phyloP scores from a whole-genome alignment of 371 early-diverging fungal genomes.

The Choanephora cucurbitarum region DNA sequence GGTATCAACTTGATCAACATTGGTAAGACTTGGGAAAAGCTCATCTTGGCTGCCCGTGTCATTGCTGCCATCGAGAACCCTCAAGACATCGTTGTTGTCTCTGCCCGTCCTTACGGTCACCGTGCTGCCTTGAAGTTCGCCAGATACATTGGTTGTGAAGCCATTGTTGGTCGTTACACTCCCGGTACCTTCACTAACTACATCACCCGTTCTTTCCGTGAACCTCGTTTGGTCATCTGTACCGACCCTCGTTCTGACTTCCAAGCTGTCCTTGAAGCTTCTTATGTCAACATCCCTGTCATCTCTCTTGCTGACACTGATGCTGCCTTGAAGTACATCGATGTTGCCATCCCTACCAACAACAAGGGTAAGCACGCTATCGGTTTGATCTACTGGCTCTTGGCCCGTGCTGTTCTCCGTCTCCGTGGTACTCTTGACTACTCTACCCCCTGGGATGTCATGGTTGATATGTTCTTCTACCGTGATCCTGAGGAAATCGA shows the following conservation, averaged over 20 bases:
- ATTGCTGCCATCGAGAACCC: conserved; percentile 98
- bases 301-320: conserved; percentile 99
- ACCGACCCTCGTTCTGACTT: conserved; percentile 99
- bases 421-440: conserved; percentile 94
- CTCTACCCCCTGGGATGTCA: conserved; percentile 86
- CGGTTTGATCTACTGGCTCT: conserved; percentile 96
- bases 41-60: conserved; percentile 97
- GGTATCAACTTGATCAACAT: conserved; percentile 96
- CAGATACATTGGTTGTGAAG: conserved; percentile 95
- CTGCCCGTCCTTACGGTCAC: conserved; percentile 98
- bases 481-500: conserved; percentile 91
- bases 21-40: conserved; percentile 99
- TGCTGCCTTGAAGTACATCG: conserved; percentile 92
- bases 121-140: conserved; percentile 99
- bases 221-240: conserved; percentile 98
- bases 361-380: conserved; percentile 98
- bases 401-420: conserved; percentile 97
- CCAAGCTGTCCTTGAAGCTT: conserved; percentile 98
- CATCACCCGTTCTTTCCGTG: conserved; percentile 98
- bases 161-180: conserved; percentile 99
- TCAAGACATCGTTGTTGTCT: conserved; percentile 94
- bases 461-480: conserved; percentile 99
- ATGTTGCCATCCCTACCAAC: conserved; percentile 99
- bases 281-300: conserved; percentile 99
- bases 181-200: conserved; percentile 99